Percentiles rank a stretch among this genome's conserved stretches.
Conservation (phyloP, 2,329 filamentous ascomycete species). For the Lachnellula arida region DNA sequence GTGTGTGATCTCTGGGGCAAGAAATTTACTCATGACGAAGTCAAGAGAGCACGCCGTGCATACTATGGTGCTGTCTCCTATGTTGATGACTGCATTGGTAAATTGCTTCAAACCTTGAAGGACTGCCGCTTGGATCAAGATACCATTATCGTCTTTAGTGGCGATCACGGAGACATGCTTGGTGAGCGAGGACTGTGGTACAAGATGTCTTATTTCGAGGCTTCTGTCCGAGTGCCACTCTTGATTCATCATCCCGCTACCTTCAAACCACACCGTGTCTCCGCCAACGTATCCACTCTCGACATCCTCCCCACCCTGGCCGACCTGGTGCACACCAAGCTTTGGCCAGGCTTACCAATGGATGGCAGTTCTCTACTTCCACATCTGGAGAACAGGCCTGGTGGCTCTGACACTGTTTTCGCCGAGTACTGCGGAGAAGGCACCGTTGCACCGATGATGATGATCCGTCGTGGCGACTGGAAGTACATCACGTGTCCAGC, state of each 20-base stretch:
- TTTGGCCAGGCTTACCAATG: conserved; percentile 70
- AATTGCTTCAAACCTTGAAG: conserved; percentile 71
- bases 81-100: conserved; percentile 87
- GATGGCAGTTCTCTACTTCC: conserved; percentile 79
- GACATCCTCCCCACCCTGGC: conserved; percentile 87
- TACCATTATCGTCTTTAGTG: conserved; percentile 88
- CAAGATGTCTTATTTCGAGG: conserved; percentile 97
- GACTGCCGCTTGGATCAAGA: conserved; percentile 76
- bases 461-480: conserved; percentile 87
- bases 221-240: conserved; percentile 82
- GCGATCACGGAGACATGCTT: conserved; percentile 94
- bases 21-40: conserved; percentile 77
- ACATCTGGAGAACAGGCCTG: conserved; percentile 62
- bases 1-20: conserved; percentile 84
- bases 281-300: conserved; percentile 83
- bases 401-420: conserved; percentile 78
- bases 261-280: conserved; percentile 71
- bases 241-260: conserved; percentile 74
- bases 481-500: conserved; percentile 86
- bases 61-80: conserved; percentile 95
- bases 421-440: conserved; percentile 95
- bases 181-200: conserved; percentile 91
- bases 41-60: conserved; percentile 77
- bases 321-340: conserved; percentile 69
- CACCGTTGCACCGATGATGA: conserved; percentile 82